Conservation (phyloP, 2,329 filamentous ascomycete species). For the Passalora sequoiae region DNA sequence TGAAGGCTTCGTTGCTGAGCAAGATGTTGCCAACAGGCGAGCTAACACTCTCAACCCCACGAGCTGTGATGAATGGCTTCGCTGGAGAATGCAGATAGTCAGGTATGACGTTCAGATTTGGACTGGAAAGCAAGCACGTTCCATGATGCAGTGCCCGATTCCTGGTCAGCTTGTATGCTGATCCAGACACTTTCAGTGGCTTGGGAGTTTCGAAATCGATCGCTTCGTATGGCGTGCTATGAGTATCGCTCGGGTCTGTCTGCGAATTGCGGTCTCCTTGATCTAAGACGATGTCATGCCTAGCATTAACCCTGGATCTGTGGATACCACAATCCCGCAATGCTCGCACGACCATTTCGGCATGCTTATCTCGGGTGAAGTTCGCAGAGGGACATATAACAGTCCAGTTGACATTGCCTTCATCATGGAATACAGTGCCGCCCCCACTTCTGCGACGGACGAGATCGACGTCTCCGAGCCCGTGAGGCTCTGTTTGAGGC, state of each 20-base stretch:
- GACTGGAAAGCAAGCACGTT: slow-evolving; percentile 75
- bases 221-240: slow-evolving; percentile 42
- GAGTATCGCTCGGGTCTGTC: slow-evolving; percentile 37
- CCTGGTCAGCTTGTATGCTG: slow-evolving; percentile 87
- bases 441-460: slow-evolving; percentile 84
- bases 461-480: slow-evolving; percentile 50
- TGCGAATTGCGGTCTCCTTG: slow-evolving; percentile 33
- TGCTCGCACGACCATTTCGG: slow-evolving; percentile 87
- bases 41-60: slow-evolving; percentile 86
- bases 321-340: slow-evolving; percentile 56
- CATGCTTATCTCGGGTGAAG: slow-evolving; percentile 83
- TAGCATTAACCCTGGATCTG: slow-evolving; percentile 70
- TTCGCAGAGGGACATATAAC: slow-evolving; percentile 72
- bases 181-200: slow-evolving; percentile 77
- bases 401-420: slow-evolving; percentile 89
- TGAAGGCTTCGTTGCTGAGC: slow-evolving; percentile 46
- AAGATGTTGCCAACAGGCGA: slow-evolving; percentile 77
- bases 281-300: slow-evolving; percentile 87
- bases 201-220: slow-evolving; percentile 29
- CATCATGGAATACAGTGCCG: slow-evolving; percentile 89
- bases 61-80: slow-evolving; percentile 67
- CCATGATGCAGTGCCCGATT: slow-evolving; percentile 83
- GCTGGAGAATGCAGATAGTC: slow-evolving; percentile 72
- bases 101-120: slow-evolving; percentile 65
- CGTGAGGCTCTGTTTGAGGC: slow-evolving; percentile 34